Base-by-base conservation (phyloP, 768 basidiomycete species). In the Tricholoma furcatifolium region DNA sequence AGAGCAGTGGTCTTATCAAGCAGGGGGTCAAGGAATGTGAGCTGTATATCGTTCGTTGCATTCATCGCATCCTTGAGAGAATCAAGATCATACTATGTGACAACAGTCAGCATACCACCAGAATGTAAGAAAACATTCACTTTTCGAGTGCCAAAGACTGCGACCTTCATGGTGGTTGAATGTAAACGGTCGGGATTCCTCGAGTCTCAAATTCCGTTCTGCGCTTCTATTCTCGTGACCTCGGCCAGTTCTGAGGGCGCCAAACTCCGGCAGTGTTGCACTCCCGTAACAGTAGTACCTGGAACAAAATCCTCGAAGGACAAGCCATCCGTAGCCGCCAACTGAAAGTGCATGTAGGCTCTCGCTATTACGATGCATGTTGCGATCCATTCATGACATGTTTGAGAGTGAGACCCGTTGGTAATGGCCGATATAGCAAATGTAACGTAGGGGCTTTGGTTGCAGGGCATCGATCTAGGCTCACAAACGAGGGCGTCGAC, bases 131-230 rank as follows among this genome's bases (percentile, higher is more conserved):
- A 24, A 17, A 32, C 15, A 57, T 62, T 4, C 49, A 72, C 74
- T 59, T 68, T 71, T 36, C 68, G 63, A 6, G 71, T 67, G 47
- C 73, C 73, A 61, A 75, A 75, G 24, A 75, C 71, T 46, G 72
- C 73, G 38, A 74, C 65, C 60, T 74, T 75, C 74, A 75, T 75
- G 49, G 45, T 65, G 36, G 45, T n/a, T 24, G 23, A 43, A 35
- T 7, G 23, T 18, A 21, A 44, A 23, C 9, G n/a, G 14, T 50
- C 20, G 21, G 24, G 34, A 18, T 15, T 24, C 40, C 41, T 35
- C 32, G 40, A 34, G 21, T 24, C 39, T 46, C 17, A 45, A 14
- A 12, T 36, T n/a, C 43, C 35, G 35, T 11, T 12, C 18, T 42
- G n/a, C 4, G 41, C 2, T 42, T 42, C 41, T 17, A 42, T 27